Percentiles rank a stretch among this genome's conserved stretches.
Conservation (phyloP, 805 yeast genomes). For the Candida argentea region DNA sequence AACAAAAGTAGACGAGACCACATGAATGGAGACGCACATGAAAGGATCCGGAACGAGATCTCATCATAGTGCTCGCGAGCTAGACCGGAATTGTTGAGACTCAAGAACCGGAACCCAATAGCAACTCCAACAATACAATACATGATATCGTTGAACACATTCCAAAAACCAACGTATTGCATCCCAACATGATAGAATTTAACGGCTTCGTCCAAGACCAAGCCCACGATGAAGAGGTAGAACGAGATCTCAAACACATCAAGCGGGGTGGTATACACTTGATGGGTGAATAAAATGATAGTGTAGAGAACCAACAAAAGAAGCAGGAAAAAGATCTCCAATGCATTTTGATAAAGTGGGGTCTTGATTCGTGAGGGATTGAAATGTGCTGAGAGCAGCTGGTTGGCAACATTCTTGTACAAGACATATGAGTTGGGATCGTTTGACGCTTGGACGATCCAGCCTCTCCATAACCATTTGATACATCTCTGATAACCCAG, state of each 20-base stretch:
- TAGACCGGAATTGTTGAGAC: constrained; percentile 15
- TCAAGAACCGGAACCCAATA: constrained; percentile 43
- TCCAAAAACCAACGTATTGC: constrained; percentile 68
- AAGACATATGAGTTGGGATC: constrained; percentile 63
- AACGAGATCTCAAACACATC: constrained; percentile 44
- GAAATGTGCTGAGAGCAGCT: constrained; percentile 51
- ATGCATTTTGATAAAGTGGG: constrained; percentile 68
- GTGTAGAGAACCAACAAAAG: constrained; percentile 56
- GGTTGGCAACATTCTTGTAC: constrained; percentile 49
- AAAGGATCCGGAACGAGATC: constrained; percentile 56
- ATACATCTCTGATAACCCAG: constrained; percentile 80
- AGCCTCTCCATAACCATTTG: constrained; percentile 88
- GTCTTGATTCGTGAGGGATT: constrained; percentile 79
- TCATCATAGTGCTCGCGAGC: constrained; percentile 33
- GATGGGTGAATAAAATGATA: constrained; percentile 50
- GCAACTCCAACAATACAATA: constrained; percentile 46
- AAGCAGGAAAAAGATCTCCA: constrained; percentile 61
- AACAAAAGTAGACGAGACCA: constrained; percentile 72
- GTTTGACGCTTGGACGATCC: constrained; percentile 68
- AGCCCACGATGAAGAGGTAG: constrained; percentile 58
- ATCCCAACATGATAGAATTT: constrained; percentile 72
- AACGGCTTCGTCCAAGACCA: constrained; percentile 53
- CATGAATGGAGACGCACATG: constrained; percentile 79
- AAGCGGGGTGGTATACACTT: constrained; percentile 20
- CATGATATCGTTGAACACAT: constrained; percentile 64